phyloP scores from a whole-genome alignment of 2,329 filamentous ascomycete genomes.

The Claviceps arundinis region DNA sequence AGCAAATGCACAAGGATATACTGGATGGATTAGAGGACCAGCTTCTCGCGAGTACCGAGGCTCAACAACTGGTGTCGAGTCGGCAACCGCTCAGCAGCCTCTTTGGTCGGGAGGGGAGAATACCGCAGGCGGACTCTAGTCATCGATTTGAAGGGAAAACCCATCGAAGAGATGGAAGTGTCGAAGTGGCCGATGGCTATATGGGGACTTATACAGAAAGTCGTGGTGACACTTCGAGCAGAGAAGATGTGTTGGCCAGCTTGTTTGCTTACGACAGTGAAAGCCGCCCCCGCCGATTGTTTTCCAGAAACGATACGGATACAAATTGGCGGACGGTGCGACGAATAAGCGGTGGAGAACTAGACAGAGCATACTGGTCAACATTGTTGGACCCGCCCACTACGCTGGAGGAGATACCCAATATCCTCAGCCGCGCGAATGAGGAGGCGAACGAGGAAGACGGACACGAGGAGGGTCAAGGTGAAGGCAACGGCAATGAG shows the following conservation, averaged over 20 bases:
- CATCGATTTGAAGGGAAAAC: slow-evolving; percentile 51
- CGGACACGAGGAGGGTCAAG: slow-evolving; percentile 13
- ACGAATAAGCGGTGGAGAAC: slow-evolving; percentile 16
- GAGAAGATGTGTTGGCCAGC: slow-evolving; percentile 46
- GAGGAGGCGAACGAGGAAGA: slow-evolving; percentile 14
- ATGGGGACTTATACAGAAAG: slow-evolving; percentile 45
- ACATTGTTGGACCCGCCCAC: slow-evolving; percentile 33
- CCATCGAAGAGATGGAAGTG: slow-evolving; percentile 47
- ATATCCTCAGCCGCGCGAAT: slow-evolving; percentile 21
- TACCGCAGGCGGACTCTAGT: slow-evolving; percentile 48
- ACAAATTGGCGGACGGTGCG: slow-evolving; percentile 22
- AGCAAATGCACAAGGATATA: slow-evolving; percentile 78
- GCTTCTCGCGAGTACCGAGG: slow-evolving; percentile 59
- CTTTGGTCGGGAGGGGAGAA: slow-evolving; percentile 59
- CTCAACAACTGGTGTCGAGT: slow-evolving; percentile 61
- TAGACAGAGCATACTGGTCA: slow-evolving; percentile 27
- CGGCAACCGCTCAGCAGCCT: slow-evolving; percentile 62
- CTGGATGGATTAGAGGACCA: slow-evolving; percentile 67
- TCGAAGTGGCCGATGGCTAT: slow-evolving; percentile 47
- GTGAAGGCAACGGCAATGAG: slow-evolving; percentile 12
- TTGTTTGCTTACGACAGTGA: slow-evolving; percentile 30
- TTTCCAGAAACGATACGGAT: slow-evolving; percentile 19
- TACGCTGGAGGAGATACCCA: slow-evolving; percentile 28
- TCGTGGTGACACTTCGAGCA: slow-evolving; percentile 44
- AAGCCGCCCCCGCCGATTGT: slow-evolving; percentile 15